These are phyloP conservation scores for Oryza glaberrima DNA, from an alignment of 176 grass and related monocot species.

Conservation along the genomic window DNA sequence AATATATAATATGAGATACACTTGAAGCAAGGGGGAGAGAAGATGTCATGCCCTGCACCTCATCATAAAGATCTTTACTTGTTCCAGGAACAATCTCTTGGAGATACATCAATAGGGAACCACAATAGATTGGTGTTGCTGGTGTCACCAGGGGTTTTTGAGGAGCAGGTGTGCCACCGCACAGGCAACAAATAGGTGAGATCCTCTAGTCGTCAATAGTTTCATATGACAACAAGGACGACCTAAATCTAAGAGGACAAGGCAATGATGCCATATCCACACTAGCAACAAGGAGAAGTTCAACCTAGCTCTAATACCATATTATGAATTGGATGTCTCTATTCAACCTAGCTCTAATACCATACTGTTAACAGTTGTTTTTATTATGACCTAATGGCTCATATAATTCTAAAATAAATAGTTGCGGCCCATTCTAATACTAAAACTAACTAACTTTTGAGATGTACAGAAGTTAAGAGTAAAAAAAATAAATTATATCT, in stretches of 20 bases:
- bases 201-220: neutral
- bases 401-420: neutral
- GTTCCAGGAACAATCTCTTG: neutral
- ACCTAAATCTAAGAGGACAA: neutral
- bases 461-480: neutral
- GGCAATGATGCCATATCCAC: neutral
- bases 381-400: neutral
- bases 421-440: neutral
- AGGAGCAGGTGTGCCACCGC: too few species aligned
- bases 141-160: neutral
- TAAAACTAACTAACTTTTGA: neutral
- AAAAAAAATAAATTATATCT: neutral
- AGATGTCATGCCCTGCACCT: neutral
- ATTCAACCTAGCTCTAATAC: neutral
- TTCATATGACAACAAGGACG: neutral
- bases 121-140: neutral
- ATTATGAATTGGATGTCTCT: neutral
- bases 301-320: neutral
- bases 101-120: neutral
- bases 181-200: neutral
- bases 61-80: neutral
- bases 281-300: neutral
- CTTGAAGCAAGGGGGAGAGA: neutral
- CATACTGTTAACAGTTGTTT: neutral
- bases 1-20: too few species aligned